phyloP scores from a whole-genome alignment of 1,284 basidiomycete species.

The Rhodotorula sp. region DNA sequence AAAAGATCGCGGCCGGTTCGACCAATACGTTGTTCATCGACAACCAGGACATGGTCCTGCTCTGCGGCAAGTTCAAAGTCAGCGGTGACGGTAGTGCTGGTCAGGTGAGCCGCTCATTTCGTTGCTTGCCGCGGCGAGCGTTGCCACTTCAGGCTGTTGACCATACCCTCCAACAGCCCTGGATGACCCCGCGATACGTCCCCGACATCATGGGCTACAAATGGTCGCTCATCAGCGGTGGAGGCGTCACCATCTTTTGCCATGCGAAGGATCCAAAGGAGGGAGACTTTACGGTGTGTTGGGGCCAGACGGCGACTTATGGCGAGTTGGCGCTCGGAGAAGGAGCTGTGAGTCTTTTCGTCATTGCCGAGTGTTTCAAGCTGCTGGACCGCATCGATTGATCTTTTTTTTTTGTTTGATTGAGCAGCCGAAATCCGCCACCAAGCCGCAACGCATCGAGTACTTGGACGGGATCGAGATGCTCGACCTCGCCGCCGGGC shows the following conservation, averaged over 20 bases:
- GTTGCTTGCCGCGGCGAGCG: neutral
- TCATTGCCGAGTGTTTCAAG: no score
- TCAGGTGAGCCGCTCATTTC: slow-evolving; percentile 40
- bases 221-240: slow-evolving; percentile 55
- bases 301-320: slow-evolving; percentile 65
- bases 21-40: slow-evolving; percentile 81
- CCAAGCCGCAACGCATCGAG: slow-evolving; percentile 73
- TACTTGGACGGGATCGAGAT: slow-evolving; percentile 71
- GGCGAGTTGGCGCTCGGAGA: slow-evolving; percentile 36
- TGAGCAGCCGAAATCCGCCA: slow-evolving; percentile 77
- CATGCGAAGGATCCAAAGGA: slow-evolving; percentile 65
- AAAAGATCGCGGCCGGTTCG: slow-evolving; percentile 71
- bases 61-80: slow-evolving; percentile 66
- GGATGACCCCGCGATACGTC: slow-evolving; percentile 74
- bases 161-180: slow-evolving; percentile 55
- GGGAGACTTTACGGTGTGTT: slow-evolving; percentile 71
- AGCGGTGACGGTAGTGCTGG: slow-evolving; percentile 72
- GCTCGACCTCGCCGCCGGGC: slow-evolving; percentile 74
- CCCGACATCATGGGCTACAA: slow-evolving; percentile 69
- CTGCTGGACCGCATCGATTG: no score
- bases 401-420: no score
- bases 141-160: neutral
- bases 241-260: slow-evolving; percentile 87
- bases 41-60: slow-evolving; percentile 62
- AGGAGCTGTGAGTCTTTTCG: slow-evolving; percentile 31